These are phyloP conservation scores for Smallanthus sonchifolius DNA, from an alignment of 129 eudicot species.

Conservation along the genomic window DNA sequence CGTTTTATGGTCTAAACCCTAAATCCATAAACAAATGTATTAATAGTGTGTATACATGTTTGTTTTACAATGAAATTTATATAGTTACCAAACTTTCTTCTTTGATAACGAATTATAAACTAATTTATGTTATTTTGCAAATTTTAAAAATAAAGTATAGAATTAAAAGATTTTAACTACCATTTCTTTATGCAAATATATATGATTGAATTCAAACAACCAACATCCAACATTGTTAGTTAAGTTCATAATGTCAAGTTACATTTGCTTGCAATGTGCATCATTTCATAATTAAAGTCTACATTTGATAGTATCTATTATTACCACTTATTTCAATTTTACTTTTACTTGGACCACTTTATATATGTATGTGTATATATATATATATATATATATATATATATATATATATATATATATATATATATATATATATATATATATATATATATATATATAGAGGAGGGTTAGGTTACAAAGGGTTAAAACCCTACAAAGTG, in stretches of 20 bases:
- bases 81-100: too few species aligned
- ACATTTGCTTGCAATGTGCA: background rate
- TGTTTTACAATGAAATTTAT: too few species aligned
- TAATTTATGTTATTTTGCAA: background rate
- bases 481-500: too few species aligned
- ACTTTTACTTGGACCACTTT: background rate
- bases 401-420: too few species aligned
- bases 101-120: background rate
- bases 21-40: too few species aligned
- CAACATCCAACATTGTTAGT: slow-evolving; percentile 1
- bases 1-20: too few species aligned
- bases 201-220: background rate
- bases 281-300: slow-evolving; percentile 13
- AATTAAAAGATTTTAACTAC: background rate
- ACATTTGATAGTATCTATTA: background rate
- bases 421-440: too few species aligned
- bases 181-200: background rate
- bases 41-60: too few species aligned
- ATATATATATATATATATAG: too few species aligned
- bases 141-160: background rate
- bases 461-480: too few species aligned
- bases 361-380: too few species aligned
- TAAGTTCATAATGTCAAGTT: slow-evolving; percentile 13
- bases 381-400: too few species aligned
- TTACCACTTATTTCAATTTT: background rate